Conservation (phyloP, 1,284 basidiomycete genomes). For the Megacollybia platyphylla region DNA sequence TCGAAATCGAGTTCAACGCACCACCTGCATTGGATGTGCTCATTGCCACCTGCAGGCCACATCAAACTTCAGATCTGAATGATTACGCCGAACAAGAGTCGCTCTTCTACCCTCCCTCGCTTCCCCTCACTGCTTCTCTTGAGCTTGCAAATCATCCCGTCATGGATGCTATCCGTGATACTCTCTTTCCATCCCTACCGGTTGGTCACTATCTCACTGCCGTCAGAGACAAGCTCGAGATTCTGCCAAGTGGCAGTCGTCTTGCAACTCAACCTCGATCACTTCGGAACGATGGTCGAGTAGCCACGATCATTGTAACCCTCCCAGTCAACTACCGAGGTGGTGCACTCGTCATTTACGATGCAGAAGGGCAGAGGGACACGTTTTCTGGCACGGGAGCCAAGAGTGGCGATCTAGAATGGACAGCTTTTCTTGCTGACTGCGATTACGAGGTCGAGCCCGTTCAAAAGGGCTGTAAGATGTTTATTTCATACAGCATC, state of each 20-base stretch:
- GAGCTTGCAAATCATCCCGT: constrained; percentile 72
- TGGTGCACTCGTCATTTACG: constrained; percentile 47
- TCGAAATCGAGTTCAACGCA: constrained; percentile 60
- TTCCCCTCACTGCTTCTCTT: constrained; percentile 61
- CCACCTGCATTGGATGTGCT: constrained; percentile 73
- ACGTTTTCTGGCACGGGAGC: constrained; percentile 49
- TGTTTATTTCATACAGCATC: constrained; percentile 59
- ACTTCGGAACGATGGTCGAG: constrained; percentile 47
- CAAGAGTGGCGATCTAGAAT: constrained; percentile 55
- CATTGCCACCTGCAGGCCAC: constrained; percentile 59
- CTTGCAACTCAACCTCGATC: constrained; percentile 41
- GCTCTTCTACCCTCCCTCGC: constrained; percentile 58
- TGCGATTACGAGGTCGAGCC: constrained; percentile 63
- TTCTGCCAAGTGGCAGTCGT: constrained; percentile 46
- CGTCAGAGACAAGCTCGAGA: constrained; percentile 21
- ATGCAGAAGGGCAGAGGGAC: constrained; percentile 45
- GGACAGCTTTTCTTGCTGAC: constrained; percentile 61
- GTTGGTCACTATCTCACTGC: constrained; percentile 20
- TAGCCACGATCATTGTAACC: constrained; percentile 60
- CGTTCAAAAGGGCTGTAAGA: constrained; percentile 54
- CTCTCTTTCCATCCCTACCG: constrained; percentile 57
- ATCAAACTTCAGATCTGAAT: constrained; percentile 39
- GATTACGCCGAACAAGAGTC: constrained; percentile 48
- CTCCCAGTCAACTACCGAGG: constrained; percentile 63
- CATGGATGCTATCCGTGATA: constrained; percentile 56